Conservation (phyloP, 2,329 filamentous ascomycete genomes). For the Aspergillus brunneoviolaceus region DNA sequence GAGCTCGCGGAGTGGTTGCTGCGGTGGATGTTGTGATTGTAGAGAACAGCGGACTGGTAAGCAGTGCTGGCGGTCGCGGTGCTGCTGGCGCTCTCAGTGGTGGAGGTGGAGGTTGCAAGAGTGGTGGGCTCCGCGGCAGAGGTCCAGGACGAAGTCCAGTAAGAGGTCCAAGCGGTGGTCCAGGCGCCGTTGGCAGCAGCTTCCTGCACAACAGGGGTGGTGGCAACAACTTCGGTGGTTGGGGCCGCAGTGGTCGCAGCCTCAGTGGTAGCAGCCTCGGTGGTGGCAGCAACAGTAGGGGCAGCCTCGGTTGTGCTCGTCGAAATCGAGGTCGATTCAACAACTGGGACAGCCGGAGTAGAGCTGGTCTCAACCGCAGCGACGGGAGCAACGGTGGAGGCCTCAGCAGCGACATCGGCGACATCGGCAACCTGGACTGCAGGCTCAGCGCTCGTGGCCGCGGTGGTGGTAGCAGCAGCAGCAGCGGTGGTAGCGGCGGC, state of each 20-base stretch:
- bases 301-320: background rate
- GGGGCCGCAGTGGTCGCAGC: background rate
- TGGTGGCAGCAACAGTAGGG: background rate
- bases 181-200: constrained; percentile 6
- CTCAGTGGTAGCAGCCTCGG: background rate
- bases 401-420: background rate
- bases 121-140: constrained; percentile 10
- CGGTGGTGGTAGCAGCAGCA: background rate
- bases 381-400: background rate
- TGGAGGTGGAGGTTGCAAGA: constrained; percentile 18
- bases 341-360: background rate
- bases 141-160: constrained; percentile 15
- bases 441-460: background rate
- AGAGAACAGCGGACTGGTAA: constrained; percentile 43
- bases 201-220: background rate
- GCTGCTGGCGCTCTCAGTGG: constrained; percentile 10
- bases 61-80: constrained; percentile 13
- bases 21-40: constrained; percentile 85
- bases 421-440: background rate
- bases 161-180: constrained; percentile 14
- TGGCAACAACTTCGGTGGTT: background rate
- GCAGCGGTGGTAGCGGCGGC: constrained; percentile 1
- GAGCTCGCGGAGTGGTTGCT: constrained; percentile 70
- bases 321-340: constrained; percentile 4
- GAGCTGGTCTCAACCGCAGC: background rate